Base-by-base conservation (phyloP, 352 stramenopile genomes). In the Pythium monospermum region DNA sequence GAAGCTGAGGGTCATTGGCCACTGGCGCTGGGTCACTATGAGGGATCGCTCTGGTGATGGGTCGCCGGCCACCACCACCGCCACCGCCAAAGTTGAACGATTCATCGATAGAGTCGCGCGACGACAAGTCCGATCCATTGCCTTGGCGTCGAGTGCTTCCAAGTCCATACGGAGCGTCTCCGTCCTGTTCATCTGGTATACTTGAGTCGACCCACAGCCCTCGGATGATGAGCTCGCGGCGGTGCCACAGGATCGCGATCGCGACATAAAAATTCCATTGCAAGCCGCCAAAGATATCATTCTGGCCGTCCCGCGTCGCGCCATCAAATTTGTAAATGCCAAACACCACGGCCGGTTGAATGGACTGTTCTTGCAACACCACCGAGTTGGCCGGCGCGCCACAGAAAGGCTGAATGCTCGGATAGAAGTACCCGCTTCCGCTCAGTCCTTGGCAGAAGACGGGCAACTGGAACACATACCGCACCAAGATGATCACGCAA, bases 281-380 rank as follows among this genome's bases (percentile, higher is more conserved):
- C 11, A 95, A 52, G 12, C 84, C 84, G 23, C 66, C 57, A 22
- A 85, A 86, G 18, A 88, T 80, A 0, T 68, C 63, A n/a, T 73
- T 41, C 12, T 86, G 76, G 5, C 38, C 42, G 18, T 15, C 16
- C 18, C 64, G 23, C 21, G 75, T 71, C 36, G 65, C 67, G 0
- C 82, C 84, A 35, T 95, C 82, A 23, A 91, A 93, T 57, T 95
- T 95, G 66, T 91, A 95, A 25, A 95, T 47, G 2, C 84, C 84
- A 42, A 93, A 61, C n/a, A 93, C 47, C 11, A 93, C 78, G 19
- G 88, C 75, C 0, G 78, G 74, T 44, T 93, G 84, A 28, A 95
- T 85, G 11, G 79, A 57, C 38, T 86, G 78, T 10, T 73, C 67
- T 76, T 41, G 48, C 28, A 61, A 69, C 49, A 58, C 57, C 41